Evolutionary conservation across 495 filamentous ascomycete genomes (phyloP).

Genomic region (Hypomontagnella submonticulosa): DNA sequence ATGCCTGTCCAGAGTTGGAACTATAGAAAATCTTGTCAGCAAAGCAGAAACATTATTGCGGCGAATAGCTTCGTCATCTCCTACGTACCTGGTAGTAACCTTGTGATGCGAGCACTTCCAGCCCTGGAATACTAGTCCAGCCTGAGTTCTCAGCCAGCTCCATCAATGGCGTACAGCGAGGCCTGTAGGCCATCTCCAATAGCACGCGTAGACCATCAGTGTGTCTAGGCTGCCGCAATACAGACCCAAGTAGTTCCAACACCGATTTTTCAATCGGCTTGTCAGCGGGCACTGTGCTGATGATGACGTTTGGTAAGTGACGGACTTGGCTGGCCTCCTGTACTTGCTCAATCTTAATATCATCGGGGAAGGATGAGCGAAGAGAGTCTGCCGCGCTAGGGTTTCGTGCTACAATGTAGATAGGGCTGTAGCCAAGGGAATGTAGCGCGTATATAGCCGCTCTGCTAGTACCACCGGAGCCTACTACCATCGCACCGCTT

Average conservation of each 20-base stretch:
- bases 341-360: conserved; percentile 77
- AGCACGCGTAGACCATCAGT: conserved; percentile 66
- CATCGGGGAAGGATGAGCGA: conserved; percentile 75
- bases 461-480: conserved; percentile 89
- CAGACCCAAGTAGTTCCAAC: conserved; percentile 70
- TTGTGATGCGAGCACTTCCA: conserved; percentile 92
- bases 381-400: conserved; percentile 72
- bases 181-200: conserved; percentile 98
- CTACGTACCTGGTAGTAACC: conserved; percentile 74
- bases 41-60: not conserved
- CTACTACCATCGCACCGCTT: conserved; percentile 77
- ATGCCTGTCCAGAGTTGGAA: conserved; percentile 85
- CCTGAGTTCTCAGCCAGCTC: conserved; percentile 79
- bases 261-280: conserved; percentile 80
- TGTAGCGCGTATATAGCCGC: conserved; percentile 92
- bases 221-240: conserved; percentile 67
- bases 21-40: conserved; percentile 50
- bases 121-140: conserved; percentile 87
- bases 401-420: conserved; percentile 89
- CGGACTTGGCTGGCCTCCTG: conserved; percentile 59
- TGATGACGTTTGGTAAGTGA: conserved; percentile 74
- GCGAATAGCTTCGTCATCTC: conserved; percentile 1
- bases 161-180: conserved; percentile 85
- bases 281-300: conserved; percentile 92
- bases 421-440: conserved; percentile 81